phyloP scores from a whole-genome alignment of 352 stramenopile genomes.

The Phytophthora megakarya region DNA sequence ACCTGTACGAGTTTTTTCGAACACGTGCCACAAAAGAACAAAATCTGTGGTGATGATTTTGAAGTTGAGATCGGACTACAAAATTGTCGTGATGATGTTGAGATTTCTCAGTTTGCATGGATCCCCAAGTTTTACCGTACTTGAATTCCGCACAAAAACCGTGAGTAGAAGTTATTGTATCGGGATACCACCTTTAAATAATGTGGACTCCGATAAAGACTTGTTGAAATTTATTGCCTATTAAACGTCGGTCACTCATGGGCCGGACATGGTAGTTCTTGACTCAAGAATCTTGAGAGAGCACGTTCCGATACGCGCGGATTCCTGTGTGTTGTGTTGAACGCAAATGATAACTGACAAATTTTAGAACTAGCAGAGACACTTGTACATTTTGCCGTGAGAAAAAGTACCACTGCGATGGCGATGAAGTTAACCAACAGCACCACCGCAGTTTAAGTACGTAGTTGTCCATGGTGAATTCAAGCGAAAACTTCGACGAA shows the following conservation, averaged over 20 bases:
- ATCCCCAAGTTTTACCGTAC: too few relatives aligned
- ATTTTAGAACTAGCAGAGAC: slow-evolving; percentile 20
- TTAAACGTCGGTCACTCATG: too few relatives aligned
- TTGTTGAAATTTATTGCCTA: too few relatives aligned
- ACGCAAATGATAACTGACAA: slow-evolving; percentile 32
- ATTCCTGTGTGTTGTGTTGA: slow-evolving; percentile 2
- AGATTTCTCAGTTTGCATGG: too few relatives aligned
- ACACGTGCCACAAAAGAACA: slow-evolving; percentile 11
- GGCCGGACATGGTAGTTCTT: slow-evolving; percentile 10
- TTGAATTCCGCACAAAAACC: too few relatives aligned
- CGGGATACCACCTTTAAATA: too few relatives aligned
- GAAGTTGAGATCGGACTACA: slow-evolving; percentile 6
- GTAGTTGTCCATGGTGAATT: neutral
- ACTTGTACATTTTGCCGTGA: slow-evolving; percentile 24
- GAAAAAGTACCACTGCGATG: slow-evolving; percentile 7
- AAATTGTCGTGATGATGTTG: too few relatives aligned
- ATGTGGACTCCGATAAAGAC: too few relatives aligned
- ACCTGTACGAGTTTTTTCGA: slow-evolving; percentile 3
- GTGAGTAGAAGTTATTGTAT: too few relatives aligned
- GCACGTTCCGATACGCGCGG: slow-evolving; percentile 1
- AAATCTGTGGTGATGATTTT: slow-evolving; percentile 17
- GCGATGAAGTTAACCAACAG: slow-evolving; percentile 12
- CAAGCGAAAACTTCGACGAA: neutral
- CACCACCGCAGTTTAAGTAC: neutral
- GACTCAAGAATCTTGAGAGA: neutral